Conservation (phyloP, 2,329 filamentous ascomycete species). For the Zopfia rhizophila region DNA sequence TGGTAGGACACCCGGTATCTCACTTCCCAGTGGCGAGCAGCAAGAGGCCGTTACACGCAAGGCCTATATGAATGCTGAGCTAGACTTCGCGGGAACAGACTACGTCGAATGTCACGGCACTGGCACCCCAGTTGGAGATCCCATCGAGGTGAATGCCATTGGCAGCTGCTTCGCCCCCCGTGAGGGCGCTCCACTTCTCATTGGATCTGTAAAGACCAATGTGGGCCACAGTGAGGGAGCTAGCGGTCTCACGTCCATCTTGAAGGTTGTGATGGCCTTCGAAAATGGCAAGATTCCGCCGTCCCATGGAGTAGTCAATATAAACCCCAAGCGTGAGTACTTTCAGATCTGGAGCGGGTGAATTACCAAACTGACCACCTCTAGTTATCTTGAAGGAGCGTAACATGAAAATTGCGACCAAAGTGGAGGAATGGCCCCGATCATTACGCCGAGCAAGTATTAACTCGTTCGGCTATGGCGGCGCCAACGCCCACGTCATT, state of each 20-base stretch:
- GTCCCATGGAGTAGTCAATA: neutral
- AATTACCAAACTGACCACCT: too few species aligned
- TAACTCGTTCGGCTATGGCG: constrained; percentile 18
- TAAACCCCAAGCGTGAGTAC: neutral
- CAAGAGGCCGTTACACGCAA: constrained; percentile 43
- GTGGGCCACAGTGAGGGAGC: constrained; percentile 59
- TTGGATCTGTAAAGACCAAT: constrained; percentile 20
- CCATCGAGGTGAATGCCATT: constrained; percentile 21
- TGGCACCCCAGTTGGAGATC: constrained; percentile 31
- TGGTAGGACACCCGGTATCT: constrained; percentile 35
- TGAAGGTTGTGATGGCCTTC: constrained; percentile 57
- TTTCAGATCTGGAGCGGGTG: too few species aligned
- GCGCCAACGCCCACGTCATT: constrained; percentile 17
- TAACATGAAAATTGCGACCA: neutral
- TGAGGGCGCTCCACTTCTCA: neutral
- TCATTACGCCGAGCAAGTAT: constrained; percentile 6
- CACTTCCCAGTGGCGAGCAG: constrained; percentile 27
- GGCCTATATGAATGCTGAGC: constrained; percentile 42
- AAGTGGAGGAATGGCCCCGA: constrained; percentile 7
- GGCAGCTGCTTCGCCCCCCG: constrained; percentile 14
- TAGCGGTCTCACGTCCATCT: constrained; percentile 54
- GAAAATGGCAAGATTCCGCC: constrained; percentile 54
- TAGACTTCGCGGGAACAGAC: constrained; percentile 20
- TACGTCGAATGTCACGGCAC: constrained; percentile 30
- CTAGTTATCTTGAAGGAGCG: constrained; percentile 1